Evolutionary conservation across 148 eudicot genomes (phyloP), one percentile per base, ranked within the genome.

Genomic region (Spergularia marina): DNA sequence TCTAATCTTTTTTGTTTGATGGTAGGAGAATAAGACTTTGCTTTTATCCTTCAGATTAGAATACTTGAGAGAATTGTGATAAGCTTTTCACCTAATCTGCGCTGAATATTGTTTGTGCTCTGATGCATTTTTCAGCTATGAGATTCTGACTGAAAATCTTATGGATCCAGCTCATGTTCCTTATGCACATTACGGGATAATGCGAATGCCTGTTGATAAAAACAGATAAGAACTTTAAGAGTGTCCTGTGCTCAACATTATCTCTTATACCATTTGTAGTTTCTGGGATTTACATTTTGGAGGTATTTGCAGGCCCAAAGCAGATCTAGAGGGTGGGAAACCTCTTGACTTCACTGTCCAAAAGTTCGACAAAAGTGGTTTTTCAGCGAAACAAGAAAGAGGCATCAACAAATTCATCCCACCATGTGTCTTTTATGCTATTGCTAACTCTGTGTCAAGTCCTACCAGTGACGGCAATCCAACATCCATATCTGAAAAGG

Each of bases 91-190:
- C 8, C 49, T 44, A 9, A 44, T 44, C 1, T 44, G 49, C 10
- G 10, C 49, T 44, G 49, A 20, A 36, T 9, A 25, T 36, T 9
- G 10, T 21, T 53, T 23, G 12, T 5, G 10, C 17, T 58, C 17
- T 49, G 11, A 5, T 20, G 23, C 11, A 0, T 65, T 44, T 79
- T 79, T 74, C 89, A 92, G 97, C 82, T 93, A 93, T 71, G 98
- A 94, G 78, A 75, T 91, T 77, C 82, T 94, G 75, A 82, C 80
- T 54, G 98, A 94, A 84, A 94, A 94, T 84, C 94, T 94, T 51
- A 91, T 94, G 98, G 98, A 94, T 74, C 98, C 98, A 44, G 87
- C 98, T 77, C 98, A 94, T 83, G 90, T 91, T 86, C 90, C 83
- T 41, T 94, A 94, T 79, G 98, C 98, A 65, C 98, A 94, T 82